phyloP scores from a whole-genome alignment of 495 filamentous ascomycete species.

The Penicillium angulare region DNA sequence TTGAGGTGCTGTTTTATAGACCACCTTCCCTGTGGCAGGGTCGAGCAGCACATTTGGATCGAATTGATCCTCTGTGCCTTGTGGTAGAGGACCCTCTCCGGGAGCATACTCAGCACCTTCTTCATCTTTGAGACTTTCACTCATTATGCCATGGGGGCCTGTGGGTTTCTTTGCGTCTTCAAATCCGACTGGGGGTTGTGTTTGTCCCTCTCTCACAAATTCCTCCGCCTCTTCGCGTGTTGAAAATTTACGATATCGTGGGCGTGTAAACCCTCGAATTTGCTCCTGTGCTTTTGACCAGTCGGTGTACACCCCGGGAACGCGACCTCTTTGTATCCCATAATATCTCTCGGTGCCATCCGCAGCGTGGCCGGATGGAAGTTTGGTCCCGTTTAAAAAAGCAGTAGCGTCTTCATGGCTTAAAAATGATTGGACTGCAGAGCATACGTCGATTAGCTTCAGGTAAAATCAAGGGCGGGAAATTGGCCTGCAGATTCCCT shows the following conservation, averaged over 20 bases:
- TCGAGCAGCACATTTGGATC: constrained; percentile 58
- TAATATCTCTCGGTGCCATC: constrained; percentile 59
- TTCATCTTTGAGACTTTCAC: constrained; percentile 30
- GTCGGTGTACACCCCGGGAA: constrained; percentile 86
- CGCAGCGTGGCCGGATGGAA: constrained; percentile 23
- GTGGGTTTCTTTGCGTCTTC: constrained; percentile 17
- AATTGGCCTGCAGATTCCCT: neutral
- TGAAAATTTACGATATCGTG: constrained; percentile 78
- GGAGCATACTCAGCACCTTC: constrained; percentile 50
- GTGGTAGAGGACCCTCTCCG: constrained; percentile 53
- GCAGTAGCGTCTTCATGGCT: constrained; percentile 71
- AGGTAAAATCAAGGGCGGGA: neutral
- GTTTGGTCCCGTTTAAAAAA: constrained; percentile 64
- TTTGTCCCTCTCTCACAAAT: constrained; percentile 58
- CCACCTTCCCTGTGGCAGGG: constrained; percentile 53
- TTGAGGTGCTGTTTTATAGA: constrained; percentile 55
- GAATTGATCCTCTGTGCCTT: constrained; percentile 60
- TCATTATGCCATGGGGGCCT: constrained; percentile 31
- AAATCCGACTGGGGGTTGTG: constrained; percentile 23
- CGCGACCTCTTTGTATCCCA: constrained; percentile 75
- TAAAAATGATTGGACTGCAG: constrained; percentile 79
- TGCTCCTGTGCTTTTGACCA: constrained; percentile 78
- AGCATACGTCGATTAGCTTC: neutral
- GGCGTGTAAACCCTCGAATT: constrained; percentile 71
- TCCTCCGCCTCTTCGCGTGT: constrained; percentile 75